A percentile compares a stretch with the other conserved stretches of the same genome.
Evolutionary conservation across 768 basidiomycete genomes (phyloP).

Genomic region (Amanita molliuscula): DNA sequence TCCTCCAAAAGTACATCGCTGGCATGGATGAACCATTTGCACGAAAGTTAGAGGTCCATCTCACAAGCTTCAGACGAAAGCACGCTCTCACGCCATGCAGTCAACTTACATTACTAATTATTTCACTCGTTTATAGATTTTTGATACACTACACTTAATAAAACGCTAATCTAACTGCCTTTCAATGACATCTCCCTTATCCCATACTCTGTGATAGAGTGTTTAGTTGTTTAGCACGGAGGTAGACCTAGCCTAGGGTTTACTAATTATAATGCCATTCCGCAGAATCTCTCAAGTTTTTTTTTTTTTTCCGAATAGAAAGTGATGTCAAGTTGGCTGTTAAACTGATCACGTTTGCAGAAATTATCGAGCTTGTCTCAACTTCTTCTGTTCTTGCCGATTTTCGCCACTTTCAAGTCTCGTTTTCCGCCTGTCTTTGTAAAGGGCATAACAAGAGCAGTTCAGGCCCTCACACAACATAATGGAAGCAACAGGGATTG

Average conservation of each 20-base stretch:
- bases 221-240: too few relatives aligned
- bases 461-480: slow-evolving; percentile 46
- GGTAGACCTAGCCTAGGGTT: too few relatives aligned
- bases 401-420: slow-evolving; percentile 59
- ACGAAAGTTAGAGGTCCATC: neutral
- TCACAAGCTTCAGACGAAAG: neutral
- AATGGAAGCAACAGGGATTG: slow-evolving; percentile 30
- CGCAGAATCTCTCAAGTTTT: too few relatives aligned
- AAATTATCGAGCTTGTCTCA: slow-evolving; percentile 51
- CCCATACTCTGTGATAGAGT: too few relatives aligned
- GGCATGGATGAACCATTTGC: neutral
- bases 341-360: slow-evolving; percentile 20
- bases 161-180: too few relatives aligned
- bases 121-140: too few relatives aligned
- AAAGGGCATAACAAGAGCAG: slow-evolving; percentile 50
- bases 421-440: slow-evolving; percentile 69
- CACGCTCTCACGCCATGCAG: neutral
- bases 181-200: too few relatives aligned
- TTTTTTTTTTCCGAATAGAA: too few relatives aligned
- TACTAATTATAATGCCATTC: too few relatives aligned
- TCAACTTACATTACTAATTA: neutral
- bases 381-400: slow-evolving; percentile 62
- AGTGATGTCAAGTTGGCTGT: too few relatives aligned
- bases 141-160: too few relatives aligned
- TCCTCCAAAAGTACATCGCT: neutral